Evolutionary conservation across 176 grass and related monocot species (phyloP), one percentile per base, ranked within the genome.

Genomic region (Aegilops speltoides): DNA sequence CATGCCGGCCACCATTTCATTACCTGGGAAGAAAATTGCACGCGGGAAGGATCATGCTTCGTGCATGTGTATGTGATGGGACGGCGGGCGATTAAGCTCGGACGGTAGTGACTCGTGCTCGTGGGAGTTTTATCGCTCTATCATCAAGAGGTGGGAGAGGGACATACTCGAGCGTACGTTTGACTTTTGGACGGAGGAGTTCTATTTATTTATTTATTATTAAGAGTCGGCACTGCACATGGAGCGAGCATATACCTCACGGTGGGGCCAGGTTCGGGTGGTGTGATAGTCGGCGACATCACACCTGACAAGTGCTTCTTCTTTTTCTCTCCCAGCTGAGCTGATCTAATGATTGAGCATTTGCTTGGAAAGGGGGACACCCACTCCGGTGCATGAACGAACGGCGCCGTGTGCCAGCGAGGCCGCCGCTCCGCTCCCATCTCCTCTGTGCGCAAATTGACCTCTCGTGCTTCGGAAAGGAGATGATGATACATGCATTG

Each of bases 341-440:
- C 34, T 3, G 25, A 70, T 43, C 89, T 79, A 74, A 87, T 83
- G 17, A 87, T 87, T 79, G 54, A 3, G 78, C 84, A n/a, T 64
- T 90, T 90, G 89, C 89, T 87, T 90, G 10, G 61, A 87, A 90
- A 87, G 89, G 41, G 73, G 80, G 89, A 83, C 86, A 90, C 89
- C 84, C 88, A 87, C 82, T 65, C 64, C 81, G 10, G 71, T 33
- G 79, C 76, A 80, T 66, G 38, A 41, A 41, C 40, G 24, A 41
- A 43, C 41, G 64, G 80, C 20, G 77, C 65, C 6, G 64, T 10
- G 23, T 8, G 65, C 65, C 84, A 79, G 25, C 84, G 31, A 43
- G 64, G 17, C 17, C 74, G 31, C 34, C 37, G 68, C n/a, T 17
- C 19, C 50, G 10, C 41, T 41, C 41, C 2, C 4, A 50, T 79